Base-by-base conservation (phyloP, 345 rosid species). In the Psidium guajava region DNA sequence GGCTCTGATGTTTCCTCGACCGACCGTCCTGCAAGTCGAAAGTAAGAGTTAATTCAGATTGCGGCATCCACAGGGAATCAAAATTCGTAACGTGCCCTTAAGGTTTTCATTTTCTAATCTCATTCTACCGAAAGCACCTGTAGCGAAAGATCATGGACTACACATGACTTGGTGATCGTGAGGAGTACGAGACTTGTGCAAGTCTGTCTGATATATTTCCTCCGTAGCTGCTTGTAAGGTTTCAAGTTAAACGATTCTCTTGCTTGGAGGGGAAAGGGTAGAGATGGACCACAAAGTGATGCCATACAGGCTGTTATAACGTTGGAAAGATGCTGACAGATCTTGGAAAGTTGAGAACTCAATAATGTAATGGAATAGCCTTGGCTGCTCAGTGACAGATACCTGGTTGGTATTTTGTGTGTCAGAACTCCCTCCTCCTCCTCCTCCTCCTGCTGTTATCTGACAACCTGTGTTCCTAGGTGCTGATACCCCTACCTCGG, bases 1-100 rank as follows among this genome's bases (percentile, higher is more conserved):
- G 84, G 18, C 84, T 93, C 98, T 91, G 89, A 81, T 89, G 87
- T 82, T 85, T 59, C 83, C 6, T 24, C 77, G 18, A 27, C 49
- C 40, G 51, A 42, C 81, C 18, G 36, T 64, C 77, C 77, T 64
- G 54, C n/a, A 18, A 32, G 22, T 55, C 47, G 42, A 81, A 20
- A 80, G 87, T 51, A 40, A 56, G 75, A 53, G 53, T 53, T 53
- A 53, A 16, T 64, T 64, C 25, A 9, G 84, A 51, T 82, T 52
- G 84, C 84, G 49, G 82, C 32, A 11, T 3, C 82, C 56, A 54
- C 27, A 28, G 28, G 51, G 77, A 81, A 83, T 51, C 49, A 32
- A 53, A 53, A 52, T 42, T 22, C 16, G 57, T 82, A 13, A 77
- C 18, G 21, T 21, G 51, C 22, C 49, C 52, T 77, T 42, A 44